Evolutionary conservation across 257 asterid genomes (phyloP).

Genomic region (Solanum dulcamara): DNA sequence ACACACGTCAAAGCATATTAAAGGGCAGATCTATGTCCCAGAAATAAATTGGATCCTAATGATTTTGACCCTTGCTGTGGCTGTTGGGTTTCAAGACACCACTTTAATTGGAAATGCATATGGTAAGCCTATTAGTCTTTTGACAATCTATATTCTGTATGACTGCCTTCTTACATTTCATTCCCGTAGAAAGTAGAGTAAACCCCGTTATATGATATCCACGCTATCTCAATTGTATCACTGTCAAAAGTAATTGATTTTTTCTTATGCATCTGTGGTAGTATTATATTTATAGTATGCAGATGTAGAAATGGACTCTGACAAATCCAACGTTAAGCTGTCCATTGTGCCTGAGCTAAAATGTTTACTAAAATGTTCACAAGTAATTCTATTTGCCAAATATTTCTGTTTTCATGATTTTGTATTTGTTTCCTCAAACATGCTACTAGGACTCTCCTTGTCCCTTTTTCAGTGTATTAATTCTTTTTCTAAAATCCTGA

Average conservation of each 20-base stretch:
- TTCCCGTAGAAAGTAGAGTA: neutral
- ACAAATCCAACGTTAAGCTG: neutral
- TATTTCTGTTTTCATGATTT: neutral
- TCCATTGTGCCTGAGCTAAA: neutral
- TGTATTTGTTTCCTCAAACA: neutral
- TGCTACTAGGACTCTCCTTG: neutral
- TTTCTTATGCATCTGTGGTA: neutral
- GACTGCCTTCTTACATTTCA: neutral
- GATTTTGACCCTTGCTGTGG: slow-evolving; percentile 47
- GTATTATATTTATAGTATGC: neutral
- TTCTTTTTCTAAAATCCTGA: neutral
- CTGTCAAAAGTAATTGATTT: neutral
- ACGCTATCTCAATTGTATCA: neutral
- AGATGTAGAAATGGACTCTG: neutral
- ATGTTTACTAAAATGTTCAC: neutral
- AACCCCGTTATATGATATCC: neutral
- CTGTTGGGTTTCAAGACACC: slow-evolving; percentile 49
- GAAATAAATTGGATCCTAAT: slow-evolving; percentile 62
- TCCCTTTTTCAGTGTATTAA: neutral
- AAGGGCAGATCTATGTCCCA: slow-evolving; percentile 59
- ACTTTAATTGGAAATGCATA: slow-evolving; percentile 59
- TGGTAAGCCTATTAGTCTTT: slow-evolving; percentile 24
- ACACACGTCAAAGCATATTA: slow-evolving; percentile 49
- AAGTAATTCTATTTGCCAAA: neutral
- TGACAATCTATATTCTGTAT: neutral